Evolutionary conservation across 2,329 filamentous ascomycete species (phyloP).

Genomic region (Macrophomina phaseolina): DNA sequence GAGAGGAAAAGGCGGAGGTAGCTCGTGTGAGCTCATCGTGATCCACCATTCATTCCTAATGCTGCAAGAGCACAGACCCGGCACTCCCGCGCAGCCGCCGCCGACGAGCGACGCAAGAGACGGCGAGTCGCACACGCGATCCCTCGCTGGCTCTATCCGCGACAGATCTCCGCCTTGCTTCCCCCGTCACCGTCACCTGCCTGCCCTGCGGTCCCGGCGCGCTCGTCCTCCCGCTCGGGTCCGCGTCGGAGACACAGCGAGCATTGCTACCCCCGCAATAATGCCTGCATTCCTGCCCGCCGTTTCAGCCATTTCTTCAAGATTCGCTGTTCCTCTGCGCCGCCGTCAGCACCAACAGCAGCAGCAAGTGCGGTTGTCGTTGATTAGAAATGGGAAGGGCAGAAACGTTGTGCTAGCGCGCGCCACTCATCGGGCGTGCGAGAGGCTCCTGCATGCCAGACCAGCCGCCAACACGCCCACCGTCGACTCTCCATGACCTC

Average conservation of each 20-base stretch:
- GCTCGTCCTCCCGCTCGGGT: slow-evolving; percentile 13
- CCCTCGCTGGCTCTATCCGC: slow-evolving; percentile 23
- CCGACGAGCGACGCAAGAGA: neutral
- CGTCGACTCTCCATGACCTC: slow-evolving; percentile 1
- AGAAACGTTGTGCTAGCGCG: slow-evolving; percentile 8
- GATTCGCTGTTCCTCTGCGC: neutral
- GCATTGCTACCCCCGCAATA: slow-evolving; percentile 13
- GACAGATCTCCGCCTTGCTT: slow-evolving; percentile 23
- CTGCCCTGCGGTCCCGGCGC: neutral
- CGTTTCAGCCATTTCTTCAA: neutral
- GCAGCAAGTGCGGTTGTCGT: neutral
- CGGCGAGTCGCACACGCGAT: slow-evolving; percentile 6
- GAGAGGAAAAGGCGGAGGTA: slow-evolving; percentile 10
- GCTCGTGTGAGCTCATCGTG: slow-evolving; percentile 23
- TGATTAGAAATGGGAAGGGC: neutral
- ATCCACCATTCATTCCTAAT: slow-evolving; percentile 25
- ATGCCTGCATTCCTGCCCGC: slow-evolving; percentile 19
- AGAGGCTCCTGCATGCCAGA: neutral
- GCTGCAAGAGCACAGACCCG: slow-evolving; percentile 24
- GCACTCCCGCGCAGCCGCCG: slow-evolving; percentile 19
- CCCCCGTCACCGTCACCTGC: neutral
- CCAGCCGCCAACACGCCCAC: slow-evolving; percentile 7
- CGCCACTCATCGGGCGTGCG: neutral
- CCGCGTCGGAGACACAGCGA: slow-evolving; percentile 16
- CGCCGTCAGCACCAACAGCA: no score